These are phyloP conservation scores for Talaromyces marneffei DNA, from an alignment of 2,329 filamentous ascomycete species.

Conservation along the genomic window DNA sequence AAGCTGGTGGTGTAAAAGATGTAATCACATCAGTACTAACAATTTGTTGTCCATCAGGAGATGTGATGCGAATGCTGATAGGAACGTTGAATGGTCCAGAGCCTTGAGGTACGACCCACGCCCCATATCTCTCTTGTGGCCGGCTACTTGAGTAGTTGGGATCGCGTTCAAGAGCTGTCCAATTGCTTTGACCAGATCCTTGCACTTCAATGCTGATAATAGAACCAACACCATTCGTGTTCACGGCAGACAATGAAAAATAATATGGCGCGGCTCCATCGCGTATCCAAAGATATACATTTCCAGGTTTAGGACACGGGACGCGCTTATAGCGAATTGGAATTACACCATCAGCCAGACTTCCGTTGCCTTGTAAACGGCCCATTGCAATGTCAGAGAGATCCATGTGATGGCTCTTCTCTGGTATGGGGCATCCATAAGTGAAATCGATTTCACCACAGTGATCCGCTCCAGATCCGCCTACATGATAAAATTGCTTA, in stretches of 20 bases:
- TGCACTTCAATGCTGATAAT: conserved; percentile 1
- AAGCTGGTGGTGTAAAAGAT: not conserved
- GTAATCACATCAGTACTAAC: conserved; percentile 4
- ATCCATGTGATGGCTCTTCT: conserved; percentile 11
- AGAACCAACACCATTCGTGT: conserved; percentile 10
- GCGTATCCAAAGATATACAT: conserved; percentile 7
- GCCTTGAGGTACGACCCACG: conserved; percentile 6
- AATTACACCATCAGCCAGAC: conserved; percentile 8
- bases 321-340: conserved; percentile 10
- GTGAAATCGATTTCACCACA: conserved; percentile 11
- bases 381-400: conserved; percentile 12
- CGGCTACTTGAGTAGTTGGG: conserved; percentile 7
- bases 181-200: conserved; percentile 5
- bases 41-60: conserved; percentile 9
- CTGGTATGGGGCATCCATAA: conserved; percentile 9
- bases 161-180: not conserved
- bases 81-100: conserved; percentile 4
- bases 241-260: conserved; percentile 3
- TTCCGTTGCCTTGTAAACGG: conserved; percentile 10
- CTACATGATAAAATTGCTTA: not conserved
- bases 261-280: conserved; percentile 8
- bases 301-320: conserved; percentile 5
- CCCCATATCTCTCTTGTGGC: conserved; percentile 8
- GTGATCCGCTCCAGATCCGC: conserved; percentile 9
- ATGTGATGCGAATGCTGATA: conserved; percentile 8